A percentile compares a stretch with the other conserved stretches of the same genome.
These are phyloP conservation scores for Fusarium sterilihyphosum DNA, from an alignment of 2,329 filamentous ascomycete species.

Conservation along the genomic window DNA sequence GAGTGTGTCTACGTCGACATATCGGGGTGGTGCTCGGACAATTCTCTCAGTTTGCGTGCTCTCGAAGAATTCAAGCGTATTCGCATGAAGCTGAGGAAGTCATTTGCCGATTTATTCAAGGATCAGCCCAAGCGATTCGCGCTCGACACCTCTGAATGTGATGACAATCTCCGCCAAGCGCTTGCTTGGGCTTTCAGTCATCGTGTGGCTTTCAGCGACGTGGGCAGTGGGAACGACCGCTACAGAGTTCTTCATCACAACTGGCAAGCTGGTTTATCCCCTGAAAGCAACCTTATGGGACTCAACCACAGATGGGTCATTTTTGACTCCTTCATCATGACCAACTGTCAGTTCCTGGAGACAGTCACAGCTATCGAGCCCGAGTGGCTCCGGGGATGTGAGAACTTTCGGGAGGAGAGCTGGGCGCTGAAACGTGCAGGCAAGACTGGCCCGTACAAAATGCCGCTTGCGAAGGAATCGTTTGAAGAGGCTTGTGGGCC, in stretches of 20 bases:
- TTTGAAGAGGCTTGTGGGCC: neutral
- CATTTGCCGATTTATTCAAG: neutral
- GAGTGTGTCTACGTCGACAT: neutral
- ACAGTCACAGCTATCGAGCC: neutral
- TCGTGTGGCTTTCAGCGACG: slow-evolving; percentile 88
- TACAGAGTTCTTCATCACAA: slow-evolving; percentile 89
- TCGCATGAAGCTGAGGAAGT: neutral
- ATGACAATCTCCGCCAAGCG: slow-evolving; percentile 2
- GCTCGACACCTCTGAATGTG: neutral
- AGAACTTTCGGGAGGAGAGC: neutral
- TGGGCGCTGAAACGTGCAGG: neutral
- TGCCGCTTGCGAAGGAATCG: neutral
- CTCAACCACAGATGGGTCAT: slow-evolving; percentile 96
- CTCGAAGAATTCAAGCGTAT: neutral
- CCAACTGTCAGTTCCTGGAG: neutral
- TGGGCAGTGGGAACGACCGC: slow-evolving; percentile 78
- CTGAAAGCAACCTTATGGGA: slow-evolving; percentile 86
- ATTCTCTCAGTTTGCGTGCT: neutral
- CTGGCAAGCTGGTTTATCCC: slow-evolving; percentile 93
- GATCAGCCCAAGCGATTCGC: neutral
- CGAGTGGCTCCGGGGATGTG: neutral
- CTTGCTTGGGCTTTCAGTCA: slow-evolving; percentile 80
- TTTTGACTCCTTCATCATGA: slow-evolving; percentile 56
- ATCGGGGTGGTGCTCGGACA: neutral
- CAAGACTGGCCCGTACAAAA: neutral